Percentiles rank a stretch among this genome's conserved stretches.
Conservation (phyloP, 352 stramenopile species). For the Labyrinthula sp. region DNA sequence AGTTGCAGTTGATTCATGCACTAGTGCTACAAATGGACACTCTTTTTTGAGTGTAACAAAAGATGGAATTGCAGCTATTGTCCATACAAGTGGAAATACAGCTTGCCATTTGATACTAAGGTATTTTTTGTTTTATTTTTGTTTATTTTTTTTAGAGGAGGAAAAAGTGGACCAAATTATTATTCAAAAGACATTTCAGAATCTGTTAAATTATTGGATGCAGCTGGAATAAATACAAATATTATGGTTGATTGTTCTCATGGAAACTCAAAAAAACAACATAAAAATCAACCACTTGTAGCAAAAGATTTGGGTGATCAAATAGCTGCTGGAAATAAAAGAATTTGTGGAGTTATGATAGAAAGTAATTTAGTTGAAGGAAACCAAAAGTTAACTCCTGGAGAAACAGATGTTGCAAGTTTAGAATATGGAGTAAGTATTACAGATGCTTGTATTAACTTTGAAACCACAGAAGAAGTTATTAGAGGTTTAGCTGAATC, state of each 20-base stretch:
- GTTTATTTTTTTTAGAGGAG: no score
- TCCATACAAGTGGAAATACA: slow-evolving; percentile 58
- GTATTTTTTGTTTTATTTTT: no score
- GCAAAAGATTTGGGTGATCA: slow-evolving; percentile 46
- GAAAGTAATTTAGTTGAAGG: slow-evolving; percentile 61
- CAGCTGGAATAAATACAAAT: slow-evolving; percentile 52
- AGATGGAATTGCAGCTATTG: slow-evolving; percentile 56
- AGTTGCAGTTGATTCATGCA: slow-evolving; percentile 54
- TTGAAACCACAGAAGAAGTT: slow-evolving; percentile 48
- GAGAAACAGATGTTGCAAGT: slow-evolving; percentile 36
- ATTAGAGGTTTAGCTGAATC: slow-evolving; percentile 48
- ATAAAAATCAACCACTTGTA: slow-evolving; percentile 56
- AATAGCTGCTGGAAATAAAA: slow-evolving; percentile 46
- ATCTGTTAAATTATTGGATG: slow-evolving; percentile 45
- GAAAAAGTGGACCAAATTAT: slow-evolving; percentile 56
- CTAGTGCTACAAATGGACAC: slow-evolving; percentile 53
- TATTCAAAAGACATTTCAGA: slow-evolving; percentile 54
- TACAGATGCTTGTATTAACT: slow-evolving; percentile 62
- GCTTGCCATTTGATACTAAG: slow-evolving; percentile 55
- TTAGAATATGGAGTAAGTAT: slow-evolving; percentile 64
- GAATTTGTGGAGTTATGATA: slow-evolving; percentile 59
- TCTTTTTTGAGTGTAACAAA: slow-evolving; percentile 61
- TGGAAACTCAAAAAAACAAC: slow-evolving; percentile 62
- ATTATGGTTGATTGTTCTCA: slow-evolving; percentile 69
- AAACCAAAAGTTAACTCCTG: slow-evolving; percentile 48